Evolutionary conservation across 2,329 filamentous ascomycete genomes (phyloP).

Genomic region (Cadophora malorum): DNA sequence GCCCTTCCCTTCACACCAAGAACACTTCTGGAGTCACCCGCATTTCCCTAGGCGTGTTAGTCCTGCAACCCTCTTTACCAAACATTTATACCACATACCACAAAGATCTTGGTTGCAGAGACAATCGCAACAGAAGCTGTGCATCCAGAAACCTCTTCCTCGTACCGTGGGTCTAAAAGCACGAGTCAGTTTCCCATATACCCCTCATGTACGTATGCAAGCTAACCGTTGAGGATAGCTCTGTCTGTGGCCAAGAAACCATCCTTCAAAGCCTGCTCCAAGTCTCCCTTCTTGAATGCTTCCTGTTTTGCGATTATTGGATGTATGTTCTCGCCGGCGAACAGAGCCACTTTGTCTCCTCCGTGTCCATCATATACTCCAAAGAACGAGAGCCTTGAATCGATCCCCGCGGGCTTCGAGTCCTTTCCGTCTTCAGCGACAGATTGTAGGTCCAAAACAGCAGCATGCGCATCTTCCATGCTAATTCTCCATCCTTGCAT

Average conservation of each 20-base stretch:
- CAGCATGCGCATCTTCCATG: conserved; percentile 97
- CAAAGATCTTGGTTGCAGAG: conserved; percentile 89
- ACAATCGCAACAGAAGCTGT: conserved; percentile 92
- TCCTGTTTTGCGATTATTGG: conserved; percentile 95
- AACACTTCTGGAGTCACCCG: conserved; percentile 93
- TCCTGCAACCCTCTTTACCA: conserved; percentile 18
- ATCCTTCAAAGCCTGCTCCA: conserved; percentile 95
- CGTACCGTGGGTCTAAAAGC: conserved; percentile 85
- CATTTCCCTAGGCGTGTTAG: conserved; percentile 76
- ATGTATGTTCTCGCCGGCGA: conserved; percentile 90
- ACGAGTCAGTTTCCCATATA: conserved; percentile 38
- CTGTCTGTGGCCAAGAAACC: conserved; percentile 95
- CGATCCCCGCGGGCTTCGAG: conserved; percentile 63
- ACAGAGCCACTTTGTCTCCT: conserved; percentile 93
- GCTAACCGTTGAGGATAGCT: conserved; percentile 89
- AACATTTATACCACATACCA: conserved; percentile 67
- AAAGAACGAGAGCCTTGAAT: conserved; percentile 87
- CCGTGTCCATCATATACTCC: conserved; percentile 98
- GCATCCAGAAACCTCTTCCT: conserved; percentile 97
- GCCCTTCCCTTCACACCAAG: conserved; percentile 95
- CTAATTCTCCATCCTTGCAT: conserved; percentile 99
- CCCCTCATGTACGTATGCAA: conserved; percentile 12
- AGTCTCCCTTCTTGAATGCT: conserved; percentile 87
- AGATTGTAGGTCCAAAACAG: conserved; percentile 81
- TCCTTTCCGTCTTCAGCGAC: conserved; percentile 57